These are phyloP conservation scores for Aegilops tauschii DNA, from an alignment of 176 grass and related monocot species.

Conservation along the genomic window DNA sequence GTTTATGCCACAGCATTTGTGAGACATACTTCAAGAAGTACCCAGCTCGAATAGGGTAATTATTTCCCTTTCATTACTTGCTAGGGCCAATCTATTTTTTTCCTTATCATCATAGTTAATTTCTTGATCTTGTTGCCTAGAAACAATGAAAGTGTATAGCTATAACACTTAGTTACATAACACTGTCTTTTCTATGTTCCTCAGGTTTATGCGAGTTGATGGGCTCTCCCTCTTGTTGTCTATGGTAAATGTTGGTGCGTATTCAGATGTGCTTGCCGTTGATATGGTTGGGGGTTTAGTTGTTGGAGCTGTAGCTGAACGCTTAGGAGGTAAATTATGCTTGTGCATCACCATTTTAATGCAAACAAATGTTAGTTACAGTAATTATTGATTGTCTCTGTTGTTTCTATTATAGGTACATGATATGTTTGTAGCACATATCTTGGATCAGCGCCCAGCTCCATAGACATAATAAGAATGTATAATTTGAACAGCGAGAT, in stretches of 20 bases:
- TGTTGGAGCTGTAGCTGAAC: conserved; percentile 81
- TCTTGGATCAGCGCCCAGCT: conserved; percentile 54
- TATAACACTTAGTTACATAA: conserved; percentile 17
- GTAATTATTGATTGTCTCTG: neutral
- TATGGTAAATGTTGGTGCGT: conserved; percentile 84
- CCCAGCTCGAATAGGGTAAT: conserved; percentile 84
- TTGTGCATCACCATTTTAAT: neutral
- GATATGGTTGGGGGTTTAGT: conserved; percentile 93
- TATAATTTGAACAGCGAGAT: conserved; percentile 79
- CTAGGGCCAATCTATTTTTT: neutral
- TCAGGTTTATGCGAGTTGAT: conserved; percentile 96
- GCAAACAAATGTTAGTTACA: neutral
- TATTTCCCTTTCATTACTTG: neutral
- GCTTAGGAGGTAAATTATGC: conserved; percentile 67
- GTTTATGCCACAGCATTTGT: conserved; percentile 73
- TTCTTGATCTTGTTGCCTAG: neutral
- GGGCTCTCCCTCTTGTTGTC: conserved; percentile 76
- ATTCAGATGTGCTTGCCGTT: conserved; percentile 79
- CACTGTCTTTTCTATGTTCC: conserved; percentile 15
- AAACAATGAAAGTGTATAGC: neutral
- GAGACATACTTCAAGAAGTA: conserved; percentile 99
- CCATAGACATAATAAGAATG: conserved; percentile 85
- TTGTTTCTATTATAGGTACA: conserved; percentile 61
- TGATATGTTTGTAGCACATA: conserved; percentile 90
- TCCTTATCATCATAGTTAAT: conserved; percentile 4